Evolutionary conservation across 164 flowering plant species (phyloP).

Genomic region (Amborella trichopoda): DNA sequence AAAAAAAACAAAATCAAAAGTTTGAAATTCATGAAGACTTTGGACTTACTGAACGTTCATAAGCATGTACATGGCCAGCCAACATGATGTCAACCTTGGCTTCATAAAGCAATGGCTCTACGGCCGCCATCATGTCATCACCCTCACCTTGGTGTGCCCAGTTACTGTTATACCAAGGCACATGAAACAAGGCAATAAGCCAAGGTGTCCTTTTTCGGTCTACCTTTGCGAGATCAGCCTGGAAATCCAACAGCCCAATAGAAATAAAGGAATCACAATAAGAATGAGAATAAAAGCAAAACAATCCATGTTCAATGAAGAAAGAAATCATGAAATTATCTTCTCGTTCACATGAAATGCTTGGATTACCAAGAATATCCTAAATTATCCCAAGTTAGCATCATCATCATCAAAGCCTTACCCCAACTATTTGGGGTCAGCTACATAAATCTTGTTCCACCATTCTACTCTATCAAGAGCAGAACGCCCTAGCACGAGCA

Average conservation of each 20-base stretch:
- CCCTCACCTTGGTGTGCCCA: conserved; percentile 89
- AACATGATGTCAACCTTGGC: conserved; percentile 80
- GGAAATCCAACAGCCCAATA: conserved; percentile 11
- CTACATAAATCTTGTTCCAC: too few relatives aligned
- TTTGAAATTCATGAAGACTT: background rate
- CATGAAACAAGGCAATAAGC: conserved; percentile 85
- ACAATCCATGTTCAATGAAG: too few relatives aligned
- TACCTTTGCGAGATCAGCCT: conserved; percentile 79
- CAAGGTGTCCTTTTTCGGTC: conserved; percentile 80
- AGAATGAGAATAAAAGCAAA: background rate
- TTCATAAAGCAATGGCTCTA: conserved; percentile 84
- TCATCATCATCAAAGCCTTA: too few relatives aligned
- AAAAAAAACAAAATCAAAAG: too few relatives aligned
- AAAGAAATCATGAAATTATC: too few relatives aligned
- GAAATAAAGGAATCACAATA: background rate
- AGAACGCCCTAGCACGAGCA: too few relatives aligned
- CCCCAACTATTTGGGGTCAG: too few relatives aligned
- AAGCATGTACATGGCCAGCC: conserved; percentile 97
- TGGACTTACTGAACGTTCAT: conserved; percentile 77
- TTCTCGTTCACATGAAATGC: too few relatives aligned
- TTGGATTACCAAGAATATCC: too few relatives aligned
- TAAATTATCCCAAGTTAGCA: too few relatives aligned
- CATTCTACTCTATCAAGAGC: too few relatives aligned
- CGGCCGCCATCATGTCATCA: conserved; percentile 67
- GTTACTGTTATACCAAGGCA: conserved; percentile 97